These are phyloP conservation scores for Yarrowia deformans DNA, from an alignment of 805 yeast species.

Conservation along the genomic window DNA sequence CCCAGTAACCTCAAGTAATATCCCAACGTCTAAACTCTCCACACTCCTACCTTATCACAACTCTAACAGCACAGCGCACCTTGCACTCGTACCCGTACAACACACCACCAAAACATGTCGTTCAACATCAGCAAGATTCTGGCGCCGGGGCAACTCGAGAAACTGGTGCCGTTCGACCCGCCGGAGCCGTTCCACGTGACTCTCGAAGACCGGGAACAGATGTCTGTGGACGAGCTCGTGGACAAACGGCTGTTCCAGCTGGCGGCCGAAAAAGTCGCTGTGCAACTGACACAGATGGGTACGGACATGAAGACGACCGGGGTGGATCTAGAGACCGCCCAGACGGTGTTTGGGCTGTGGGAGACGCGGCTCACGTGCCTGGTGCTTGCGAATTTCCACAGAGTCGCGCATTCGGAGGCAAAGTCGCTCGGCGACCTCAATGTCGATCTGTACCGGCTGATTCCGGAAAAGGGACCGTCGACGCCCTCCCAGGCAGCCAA, in stretches of 20 bases:
- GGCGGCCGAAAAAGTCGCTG: constrained; percentile 46
- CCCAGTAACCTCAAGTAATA: too few relatives aligned
- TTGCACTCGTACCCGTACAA: too few relatives aligned
- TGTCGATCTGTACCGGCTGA: constrained; percentile 43
- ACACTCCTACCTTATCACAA: too few relatives aligned
- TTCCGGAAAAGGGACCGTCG: constrained; percentile 41
- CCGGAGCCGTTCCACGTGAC: constrained; percentile 18
- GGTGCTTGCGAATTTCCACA: constrained; percentile 46
- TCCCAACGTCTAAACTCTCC: too few relatives aligned
- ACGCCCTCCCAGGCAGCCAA: background rate
- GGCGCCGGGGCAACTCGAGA: constrained; percentile 25
- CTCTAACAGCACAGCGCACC: too few relatives aligned
- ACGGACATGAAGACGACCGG: constrained; percentile 30
- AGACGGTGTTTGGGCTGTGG: constrained; percentile 48
- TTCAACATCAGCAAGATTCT: constrained; percentile 35
- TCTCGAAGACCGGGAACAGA: too few relatives aligned
- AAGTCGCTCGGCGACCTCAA: constrained; percentile 46
- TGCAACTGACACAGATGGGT: constrained; percentile 41
- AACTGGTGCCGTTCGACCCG: constrained; percentile 27
- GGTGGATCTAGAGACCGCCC: constrained; percentile 31
- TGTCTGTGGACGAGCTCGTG: constrained; percentile 42
- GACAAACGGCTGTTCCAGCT: constrained; percentile 44
- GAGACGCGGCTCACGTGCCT: constrained; percentile 46
- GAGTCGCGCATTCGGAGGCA: constrained; percentile 50
- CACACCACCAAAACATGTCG: constrained; percentile 3